Conservation (phyloP, 1,284 basidiomycete species). For the Tilletia caries region DNA sequence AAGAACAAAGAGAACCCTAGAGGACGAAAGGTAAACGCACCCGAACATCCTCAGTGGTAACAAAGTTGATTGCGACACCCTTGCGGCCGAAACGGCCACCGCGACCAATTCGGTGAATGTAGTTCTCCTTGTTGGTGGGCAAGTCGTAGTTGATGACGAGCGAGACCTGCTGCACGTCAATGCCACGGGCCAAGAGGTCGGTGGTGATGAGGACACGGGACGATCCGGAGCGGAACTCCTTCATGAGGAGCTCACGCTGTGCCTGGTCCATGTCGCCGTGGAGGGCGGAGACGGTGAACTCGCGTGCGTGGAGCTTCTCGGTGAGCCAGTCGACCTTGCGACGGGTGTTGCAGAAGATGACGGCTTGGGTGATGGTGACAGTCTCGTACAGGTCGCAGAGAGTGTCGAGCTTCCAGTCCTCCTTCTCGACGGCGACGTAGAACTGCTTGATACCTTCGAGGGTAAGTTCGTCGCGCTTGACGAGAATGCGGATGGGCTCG, state of each 20-base stretch:
- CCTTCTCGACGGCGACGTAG: slow-evolving; percentile 99
- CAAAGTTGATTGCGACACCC: slow-evolving; percentile 62
- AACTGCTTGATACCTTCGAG: slow-evolving; percentile 99
- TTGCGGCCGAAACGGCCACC: slow-evolving; percentile 92
- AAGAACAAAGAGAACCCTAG: neutral
- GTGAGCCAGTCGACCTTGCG: slow-evolving; percentile 99
- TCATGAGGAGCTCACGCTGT: slow-evolving; percentile 97
- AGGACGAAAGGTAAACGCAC: slow-evolving; percentile 56
- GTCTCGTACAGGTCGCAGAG: slow-evolving; percentile 95
- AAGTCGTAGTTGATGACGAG: slow-evolving; percentile 97
- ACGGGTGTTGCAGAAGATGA: slow-evolving; percentile 99
- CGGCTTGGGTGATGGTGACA: slow-evolving; percentile 96
- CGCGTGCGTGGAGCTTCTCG: slow-evolving; percentile 84
- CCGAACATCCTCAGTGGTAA: slow-evolving; percentile 68
- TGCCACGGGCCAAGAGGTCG: slow-evolving; percentile 97
- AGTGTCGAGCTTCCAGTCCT: slow-evolving; percentile 99
- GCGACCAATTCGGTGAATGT: slow-evolving; percentile 95
- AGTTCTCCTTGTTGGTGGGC: slow-evolving; percentile 91
- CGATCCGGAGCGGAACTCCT: slow-evolving; percentile 90
- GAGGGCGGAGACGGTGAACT: slow-evolving; percentile 54
- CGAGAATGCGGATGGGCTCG: slow-evolving; percentile 94
- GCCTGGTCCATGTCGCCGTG: slow-evolving; percentile 99
- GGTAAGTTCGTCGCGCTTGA: slow-evolving; percentile 99
- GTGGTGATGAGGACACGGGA: slow-evolving; percentile 50
- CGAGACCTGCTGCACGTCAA: slow-evolving; percentile 97